phyloP scores from a whole-genome alignment of 1,139 yeast genomes.

The Pichia cactophila region DNA sequence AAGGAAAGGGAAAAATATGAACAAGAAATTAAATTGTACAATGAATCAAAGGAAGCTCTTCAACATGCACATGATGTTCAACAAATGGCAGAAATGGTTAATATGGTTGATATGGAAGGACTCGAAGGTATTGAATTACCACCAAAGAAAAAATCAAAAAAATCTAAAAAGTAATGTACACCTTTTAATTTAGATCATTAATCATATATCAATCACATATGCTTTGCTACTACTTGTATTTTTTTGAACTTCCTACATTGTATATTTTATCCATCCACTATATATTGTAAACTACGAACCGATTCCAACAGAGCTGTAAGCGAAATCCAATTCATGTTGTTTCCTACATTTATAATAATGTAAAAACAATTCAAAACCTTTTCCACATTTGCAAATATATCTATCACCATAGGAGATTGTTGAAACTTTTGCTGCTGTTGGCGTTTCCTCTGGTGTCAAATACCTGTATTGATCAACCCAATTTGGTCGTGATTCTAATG shows the following conservation, averaged over 20 bases:
- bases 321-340: background rate
- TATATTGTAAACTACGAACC: background rate
- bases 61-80: background rate
- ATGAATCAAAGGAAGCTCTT: conserved; percentile 37
- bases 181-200: too few relatives aligned
- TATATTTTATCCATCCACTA: background rate
- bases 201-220: background rate
- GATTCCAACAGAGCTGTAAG: background rate
- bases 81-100: background rate
- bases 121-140: conserved; percentile 24
- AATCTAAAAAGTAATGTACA: conserved; percentile 31
- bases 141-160: conserved; percentile 21
- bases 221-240: background rate
- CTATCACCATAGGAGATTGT: background rate
- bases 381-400: background rate
- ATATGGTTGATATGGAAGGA: background rate
- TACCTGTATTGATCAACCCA: background rate
- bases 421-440: background rate
- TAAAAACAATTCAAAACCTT: background rate
- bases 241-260: background rate
- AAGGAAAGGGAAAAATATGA: conserved; percentile 59
- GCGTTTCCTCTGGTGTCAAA: background rate
- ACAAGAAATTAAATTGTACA: conserved; percentile 55
- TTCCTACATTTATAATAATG: background rate
- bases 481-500: background rate